Evolutionary conservation across 108 stramenopile genomes (phyloP).

Genomic region (Stephanodiscus triporus): DNA sequence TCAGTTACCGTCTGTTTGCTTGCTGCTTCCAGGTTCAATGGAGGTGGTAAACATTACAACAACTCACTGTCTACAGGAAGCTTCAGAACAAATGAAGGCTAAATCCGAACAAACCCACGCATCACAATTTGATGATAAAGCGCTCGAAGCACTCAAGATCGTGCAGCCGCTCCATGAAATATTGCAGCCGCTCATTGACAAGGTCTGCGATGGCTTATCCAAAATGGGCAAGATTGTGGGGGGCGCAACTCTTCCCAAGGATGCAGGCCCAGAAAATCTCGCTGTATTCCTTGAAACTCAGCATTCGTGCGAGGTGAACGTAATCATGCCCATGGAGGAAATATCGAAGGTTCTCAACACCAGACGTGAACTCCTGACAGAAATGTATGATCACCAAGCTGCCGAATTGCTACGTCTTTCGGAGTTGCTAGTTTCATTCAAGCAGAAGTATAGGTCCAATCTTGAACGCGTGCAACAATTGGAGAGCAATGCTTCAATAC

Average conservation of each 20-base stretch:
- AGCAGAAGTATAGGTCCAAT: slow-evolving; percentile 41
- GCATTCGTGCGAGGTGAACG: slow-evolving; percentile 65
- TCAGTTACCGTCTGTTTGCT: neutral
- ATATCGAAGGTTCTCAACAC: slow-evolving; percentile 56
- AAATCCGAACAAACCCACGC: slow-evolving; percentile 30
- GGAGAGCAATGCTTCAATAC: slow-evolving; percentile 46
- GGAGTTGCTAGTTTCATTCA: slow-evolving; percentile 46
- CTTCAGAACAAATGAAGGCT: slow-evolving; percentile 36
- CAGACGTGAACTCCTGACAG: slow-evolving; percentile 47
- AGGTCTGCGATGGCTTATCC: slow-evolving; percentile 58
- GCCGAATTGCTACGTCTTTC: slow-evolving; percentile 50
- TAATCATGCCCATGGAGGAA: slow-evolving; percentile 70
- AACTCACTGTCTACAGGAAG: slow-evolving; percentile 62
- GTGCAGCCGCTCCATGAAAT: slow-evolving; percentile 59
- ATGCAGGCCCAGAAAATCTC: slow-evolving; percentile 59
- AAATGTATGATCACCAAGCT: slow-evolving; percentile 54
- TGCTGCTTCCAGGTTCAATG: slow-evolving; percentile 22
- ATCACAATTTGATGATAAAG: slow-evolving; percentile 23
- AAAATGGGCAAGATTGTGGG: slow-evolving; percentile 77
- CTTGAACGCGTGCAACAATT: slow-evolving; percentile 46
- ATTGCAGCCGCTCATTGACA: slow-evolving; percentile 53
- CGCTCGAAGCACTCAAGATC: slow-evolving; percentile 47
- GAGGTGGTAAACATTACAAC: slow-evolving; percentile 70
- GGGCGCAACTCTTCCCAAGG: slow-evolving; percentile 52
- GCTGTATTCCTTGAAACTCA: slow-evolving; percentile 66